Base-by-base conservation (phyloP, 176 grass and related monocot species). In the Rhynchospora pubera region DNA sequence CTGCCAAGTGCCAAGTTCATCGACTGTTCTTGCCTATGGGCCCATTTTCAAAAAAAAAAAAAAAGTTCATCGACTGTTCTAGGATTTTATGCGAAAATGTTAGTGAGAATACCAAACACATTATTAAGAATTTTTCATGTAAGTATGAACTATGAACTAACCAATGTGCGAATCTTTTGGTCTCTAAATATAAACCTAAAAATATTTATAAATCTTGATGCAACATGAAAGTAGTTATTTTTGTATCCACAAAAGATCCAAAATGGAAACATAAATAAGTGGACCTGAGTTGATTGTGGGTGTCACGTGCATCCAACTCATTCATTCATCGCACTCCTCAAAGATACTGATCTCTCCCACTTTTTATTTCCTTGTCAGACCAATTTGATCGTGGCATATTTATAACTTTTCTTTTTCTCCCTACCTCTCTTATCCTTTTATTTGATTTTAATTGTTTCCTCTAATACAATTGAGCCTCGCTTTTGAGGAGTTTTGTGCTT, bases 221-320 rank as follows among this genome's bases (percentile, higher is more conserved):
- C 1, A 15, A 65, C 14, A 39, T 4, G 32, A 15, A 21, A 70
- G 15, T 42, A 21, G 1, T 28, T 1, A 70, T 46, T 1, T 14
- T 13, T 0, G 6, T 15, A 26, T 2, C 2, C 11, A 75, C 6
- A 75, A 22, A 75, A 28, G 47, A 52, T 75, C 45, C 2, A 0
- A 7, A 0, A 51, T 14, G 0, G 5, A 9, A 48, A 51, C n/a
- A 78, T 51, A 51, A 78, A 77, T 8, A 84, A 78, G 70, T 78
- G 83, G 83, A 78, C 70, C 83, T 47, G 59, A 78, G 22, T 43
- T 13, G 14, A 62, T 77, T n/a, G 43, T 73, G 83, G 79, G 59
- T 26, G 67, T 86, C 88, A 89, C 88, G 84, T 89, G 88, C 61
- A 46, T 15, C 79, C 87, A 79, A 83, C 69, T 59, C 87, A 85